Percentiles rank a stretch among this genome's conserved stretches.
phyloP scores from a whole-genome alignment of 1,284 basidiomycete species.

The Ceratobasidium sp. region DNA sequence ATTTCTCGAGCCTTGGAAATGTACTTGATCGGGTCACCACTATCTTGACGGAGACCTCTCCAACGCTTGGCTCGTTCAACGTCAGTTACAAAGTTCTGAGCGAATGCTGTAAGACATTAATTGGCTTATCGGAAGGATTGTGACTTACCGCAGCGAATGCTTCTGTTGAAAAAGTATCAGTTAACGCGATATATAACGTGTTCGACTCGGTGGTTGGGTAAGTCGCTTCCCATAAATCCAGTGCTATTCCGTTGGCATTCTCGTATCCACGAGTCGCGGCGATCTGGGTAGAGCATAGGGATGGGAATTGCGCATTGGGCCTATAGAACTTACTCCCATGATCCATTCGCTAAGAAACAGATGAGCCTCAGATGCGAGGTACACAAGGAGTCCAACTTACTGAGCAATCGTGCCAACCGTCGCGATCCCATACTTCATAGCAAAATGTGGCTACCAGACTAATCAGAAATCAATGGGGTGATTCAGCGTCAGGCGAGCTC shows the following conservation, averaged over 20 bases:
- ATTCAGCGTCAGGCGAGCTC: conserved; percentile 31
- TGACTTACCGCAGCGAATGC: conserved; percentile 75
- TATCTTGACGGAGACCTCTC: conserved; percentile 89
- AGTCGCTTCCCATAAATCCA: conserved; percentile 83
- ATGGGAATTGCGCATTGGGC: neutral
- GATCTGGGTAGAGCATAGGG: conserved; percentile 57
- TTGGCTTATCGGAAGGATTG: neutral
- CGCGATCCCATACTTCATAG: conserved; percentile 69
- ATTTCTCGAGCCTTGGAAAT: conserved; percentile 72
- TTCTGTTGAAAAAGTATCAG: conserved; percentile 88
- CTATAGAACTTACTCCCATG: conserved; percentile 74
- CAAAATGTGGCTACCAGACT: conserved; percentile 71
- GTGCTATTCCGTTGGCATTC: conserved; percentile 71
- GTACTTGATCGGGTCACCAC: conserved; percentile 83
- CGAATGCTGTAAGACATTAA: neutral
- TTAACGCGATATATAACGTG: conserved; percentile 75
- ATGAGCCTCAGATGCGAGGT: conserved; percentile 23
- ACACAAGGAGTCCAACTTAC: conserved; percentile 57
- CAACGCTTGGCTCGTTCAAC: conserved; percentile 70
- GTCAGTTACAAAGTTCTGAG: conserved; percentile 59
- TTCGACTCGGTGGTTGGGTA: conserved; percentile 62
- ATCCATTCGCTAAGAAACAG: conserved; percentile 78
- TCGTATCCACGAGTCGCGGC: conserved; percentile 84
- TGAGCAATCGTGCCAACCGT: conserved; percentile 90
- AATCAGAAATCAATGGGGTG: neutral